Conservation (phyloP, 2,329 filamentous ascomycete genomes). For the Penicillium sp. region DNA sequence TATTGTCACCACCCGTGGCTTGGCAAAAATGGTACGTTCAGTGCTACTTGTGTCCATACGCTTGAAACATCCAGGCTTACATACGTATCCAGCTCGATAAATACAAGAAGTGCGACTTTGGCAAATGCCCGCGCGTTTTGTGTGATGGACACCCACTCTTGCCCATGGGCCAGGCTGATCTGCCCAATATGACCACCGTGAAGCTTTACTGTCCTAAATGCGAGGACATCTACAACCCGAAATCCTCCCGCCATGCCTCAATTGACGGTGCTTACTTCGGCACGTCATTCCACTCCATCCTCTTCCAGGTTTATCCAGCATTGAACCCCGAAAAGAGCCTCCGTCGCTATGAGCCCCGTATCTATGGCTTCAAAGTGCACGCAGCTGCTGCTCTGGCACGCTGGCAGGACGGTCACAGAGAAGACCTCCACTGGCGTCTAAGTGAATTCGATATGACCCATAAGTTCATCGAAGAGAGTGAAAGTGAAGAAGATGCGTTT, state of each 20-base stretch:
- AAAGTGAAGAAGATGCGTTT: slow-evolving; percentile 57
- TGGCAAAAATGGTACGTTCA: slow-evolving; percentile 85
- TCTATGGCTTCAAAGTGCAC: slow-evolving; percentile 96
- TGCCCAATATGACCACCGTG: slow-evolving; percentile 82
- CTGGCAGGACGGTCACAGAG: slow-evolving; percentile 82
- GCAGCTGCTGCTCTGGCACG: slow-evolving; percentile 80
- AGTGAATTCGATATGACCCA: slow-evolving; percentile 68
- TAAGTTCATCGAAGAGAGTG: slow-evolving; percentile 71
- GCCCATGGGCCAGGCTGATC: slow-evolving; percentile 90
- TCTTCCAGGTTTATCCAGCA: slow-evolving; percentile 96
- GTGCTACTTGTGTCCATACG: not conserved
- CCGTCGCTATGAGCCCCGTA: slow-evolving; percentile 81
- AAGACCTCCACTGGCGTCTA: slow-evolving; percentile 78
- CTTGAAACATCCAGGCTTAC: slow-evolving; percentile 3
- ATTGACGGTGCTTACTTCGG: slow-evolving; percentile 99
- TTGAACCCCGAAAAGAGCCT: slow-evolving; percentile 83
- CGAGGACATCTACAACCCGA: slow-evolving; percentile 98
- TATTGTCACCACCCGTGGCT: slow-evolving; percentile 89
- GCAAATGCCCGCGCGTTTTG: slow-evolving; percentile 94
- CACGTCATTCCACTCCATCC: slow-evolving; percentile 96
- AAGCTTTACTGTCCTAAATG: slow-evolving; percentile 97
- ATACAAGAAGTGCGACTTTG: slow-evolving; percentile 97
- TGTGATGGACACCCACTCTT: slow-evolving; percentile 91
- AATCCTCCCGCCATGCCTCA: slow-evolving; percentile 89
- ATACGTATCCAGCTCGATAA: slow-evolving; percentile 74